Percentiles rank a stretch among this genome's conserved stretches.
Conservation (phyloP, 2,329 filamentous ascomycete species). For the Aphanocladium album region DNA sequence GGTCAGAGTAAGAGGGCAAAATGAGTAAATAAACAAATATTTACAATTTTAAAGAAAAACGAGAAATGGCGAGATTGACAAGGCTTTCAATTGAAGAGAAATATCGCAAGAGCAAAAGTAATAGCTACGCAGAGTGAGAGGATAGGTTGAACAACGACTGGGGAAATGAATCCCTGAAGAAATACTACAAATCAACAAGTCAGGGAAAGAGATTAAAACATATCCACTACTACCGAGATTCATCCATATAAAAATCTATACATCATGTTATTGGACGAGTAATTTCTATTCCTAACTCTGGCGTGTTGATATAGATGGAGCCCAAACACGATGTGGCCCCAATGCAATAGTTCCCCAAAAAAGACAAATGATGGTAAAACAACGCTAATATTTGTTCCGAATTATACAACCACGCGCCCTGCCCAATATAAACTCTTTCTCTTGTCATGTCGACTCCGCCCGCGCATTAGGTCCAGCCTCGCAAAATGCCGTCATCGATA, state of each 20-base stretch:
- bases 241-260: too few relatives aligned
- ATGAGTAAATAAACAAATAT: too few relatives aligned
- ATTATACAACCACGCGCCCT: slow-evolving; percentile 6
- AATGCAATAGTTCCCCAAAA: slow-evolving; percentile 3
- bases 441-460: not conserved
- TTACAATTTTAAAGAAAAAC: too few relatives aligned
- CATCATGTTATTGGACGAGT: not conserved
- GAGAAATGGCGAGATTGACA: too few relatives aligned
- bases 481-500: not conserved
- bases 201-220: too few relatives aligned
- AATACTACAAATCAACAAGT: not conserved
- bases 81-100: too few relatives aligned
- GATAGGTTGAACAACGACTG: too few relatives aligned
- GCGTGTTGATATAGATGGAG: not conserved
- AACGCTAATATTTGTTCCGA: slow-evolving; percentile 5
- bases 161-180: too few relatives aligned
- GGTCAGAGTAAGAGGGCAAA: too few relatives aligned
- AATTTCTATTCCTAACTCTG: not conserved
- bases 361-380: slow-evolving; percentile 5
- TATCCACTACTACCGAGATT: too few relatives aligned
- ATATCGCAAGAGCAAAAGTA: too few relatives aligned
- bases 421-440: not conserved
- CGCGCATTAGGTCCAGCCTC: not conserved
- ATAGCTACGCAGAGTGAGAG: too few relatives aligned
- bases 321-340: not conserved